Conservation (phyloP, 2,329 filamentous ascomycete species). For the Diaporthe batatas region DNA sequence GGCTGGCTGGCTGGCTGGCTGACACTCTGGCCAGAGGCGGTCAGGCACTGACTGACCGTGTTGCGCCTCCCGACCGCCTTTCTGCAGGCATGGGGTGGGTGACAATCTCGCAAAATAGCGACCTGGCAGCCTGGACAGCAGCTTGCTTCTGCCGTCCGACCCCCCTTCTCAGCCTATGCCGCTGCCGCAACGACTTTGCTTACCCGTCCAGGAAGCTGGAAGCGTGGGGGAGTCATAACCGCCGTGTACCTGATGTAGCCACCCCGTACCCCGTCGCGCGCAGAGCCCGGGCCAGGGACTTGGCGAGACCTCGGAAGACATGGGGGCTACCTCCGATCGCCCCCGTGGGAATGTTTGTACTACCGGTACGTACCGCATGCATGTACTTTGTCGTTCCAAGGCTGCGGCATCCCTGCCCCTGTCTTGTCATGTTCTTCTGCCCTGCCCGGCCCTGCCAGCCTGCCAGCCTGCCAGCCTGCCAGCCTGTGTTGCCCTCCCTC, state of each 20-base stretch:
- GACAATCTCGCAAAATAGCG: constrained; percentile 33
- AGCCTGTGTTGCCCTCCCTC: constrained; percentile 35
- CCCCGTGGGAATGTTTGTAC: constrained; percentile 33
- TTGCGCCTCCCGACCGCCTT: constrained; percentile 31
- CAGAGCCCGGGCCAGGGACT: background rate
- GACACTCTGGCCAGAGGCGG: constrained; percentile 23
- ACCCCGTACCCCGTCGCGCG: background rate
- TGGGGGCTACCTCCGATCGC: background rate
- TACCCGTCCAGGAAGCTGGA: background rate
- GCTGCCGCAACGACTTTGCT: background rate
- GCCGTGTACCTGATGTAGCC: background rate
- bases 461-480: constrained; percentile 3
- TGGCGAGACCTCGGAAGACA: constrained; percentile 21
- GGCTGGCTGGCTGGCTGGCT: background rate
- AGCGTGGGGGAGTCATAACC: constrained; percentile 8
- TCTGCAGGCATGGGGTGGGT: constrained; percentile 23
- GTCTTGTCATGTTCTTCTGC: constrained; percentile 20
- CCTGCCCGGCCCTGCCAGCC: background rate
- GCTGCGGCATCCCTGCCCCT: constrained; percentile 21
- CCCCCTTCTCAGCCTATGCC: constrained; percentile 32
- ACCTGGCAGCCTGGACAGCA: constrained; percentile 5
- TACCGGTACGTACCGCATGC: background rate
- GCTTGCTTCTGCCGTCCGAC: constrained; percentile 35
- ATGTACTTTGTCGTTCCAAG: constrained; percentile 7
- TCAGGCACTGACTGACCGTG: constrained; percentile 33